Percentiles rank a stretch among this genome's conserved stretches.
These are phyloP conservation scores for Cadophora luteo-olivacea DNA, from an alignment of 2,329 filamentous ascomycete genomes.

Conservation along the genomic window DNA sequence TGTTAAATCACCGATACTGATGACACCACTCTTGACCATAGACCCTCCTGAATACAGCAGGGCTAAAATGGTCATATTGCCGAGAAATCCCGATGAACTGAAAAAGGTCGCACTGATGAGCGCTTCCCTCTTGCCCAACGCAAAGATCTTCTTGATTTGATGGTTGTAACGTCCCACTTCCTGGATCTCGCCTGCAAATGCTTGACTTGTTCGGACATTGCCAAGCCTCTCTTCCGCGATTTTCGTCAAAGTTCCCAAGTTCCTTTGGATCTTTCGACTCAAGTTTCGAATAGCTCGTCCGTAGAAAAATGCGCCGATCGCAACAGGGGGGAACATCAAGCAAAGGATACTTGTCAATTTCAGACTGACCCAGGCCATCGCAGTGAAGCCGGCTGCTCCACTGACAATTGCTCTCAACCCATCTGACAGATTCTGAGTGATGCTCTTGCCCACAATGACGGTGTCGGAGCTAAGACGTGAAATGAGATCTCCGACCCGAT, in stretches of 20 bases:
- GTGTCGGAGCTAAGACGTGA: conserved; percentile 95
- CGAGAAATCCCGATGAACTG: conserved; percentile 82
- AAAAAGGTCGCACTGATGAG: conserved; percentile 93
- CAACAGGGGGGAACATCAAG: conserved; percentile 89
- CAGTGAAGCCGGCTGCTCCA: conserved; percentile 83
- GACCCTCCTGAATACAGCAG: conserved; percentile 89
- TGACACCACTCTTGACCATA: conserved; percentile 84
- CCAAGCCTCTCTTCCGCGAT: conserved; percentile 98
- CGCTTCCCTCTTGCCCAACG: conserved; percentile 85
- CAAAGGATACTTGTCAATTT: conserved; percentile 87
- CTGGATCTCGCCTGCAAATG: conserved; percentile 90
- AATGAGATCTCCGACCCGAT: conserved; percentile 94
- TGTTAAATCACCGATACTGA: conserved; percentile 90
- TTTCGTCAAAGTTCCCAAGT: conserved; percentile 90
- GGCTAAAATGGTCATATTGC: conserved; percentile 94
- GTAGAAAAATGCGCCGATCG: conserved; percentile 89
- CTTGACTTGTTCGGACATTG: conserved; percentile 95
- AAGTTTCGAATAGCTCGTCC: conserved; percentile 87
- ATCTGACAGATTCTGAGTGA: conserved; percentile 96
- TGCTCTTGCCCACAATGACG: conserved; percentile 97
- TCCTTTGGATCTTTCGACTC: conserved; percentile 92
- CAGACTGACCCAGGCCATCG: conserved; percentile 96
- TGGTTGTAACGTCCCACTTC: conserved; percentile 91
- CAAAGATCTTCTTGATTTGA: conserved; percentile 91
- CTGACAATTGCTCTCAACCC: conserved; percentile 91